These are phyloP conservation scores for Histomonas meleagridis DNA, from an alignment of 208 protist genomes.

Conservation along the genomic window DNA sequence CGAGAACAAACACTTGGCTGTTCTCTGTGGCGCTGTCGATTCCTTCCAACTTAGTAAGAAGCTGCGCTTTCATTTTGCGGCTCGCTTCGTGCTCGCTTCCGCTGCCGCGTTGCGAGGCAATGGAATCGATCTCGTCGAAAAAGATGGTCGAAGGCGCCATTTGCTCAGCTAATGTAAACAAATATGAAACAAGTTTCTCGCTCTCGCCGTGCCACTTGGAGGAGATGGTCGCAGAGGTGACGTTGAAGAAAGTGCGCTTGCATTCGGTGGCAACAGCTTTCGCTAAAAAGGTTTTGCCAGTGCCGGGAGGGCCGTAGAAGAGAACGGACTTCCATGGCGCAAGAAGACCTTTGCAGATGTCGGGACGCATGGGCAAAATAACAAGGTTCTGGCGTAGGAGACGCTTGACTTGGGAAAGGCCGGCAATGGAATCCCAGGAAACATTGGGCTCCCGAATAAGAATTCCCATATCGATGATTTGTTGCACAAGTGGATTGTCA, in stretches of 20 bases:
- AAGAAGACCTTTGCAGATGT: conserved; percentile 49
- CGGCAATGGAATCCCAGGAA: neutral
- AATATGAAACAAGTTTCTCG: conserved; percentile 63
- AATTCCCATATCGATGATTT: conserved; percentile 32
- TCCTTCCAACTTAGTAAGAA: conserved; percentile 51
- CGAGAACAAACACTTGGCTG: conserved; percentile 44
- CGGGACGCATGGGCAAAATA: conserved; percentile 53
- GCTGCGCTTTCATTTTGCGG: conserved; percentile 50
- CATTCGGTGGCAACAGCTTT: conserved; percentile 62
- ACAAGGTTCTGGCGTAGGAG: conserved; percentile 54
- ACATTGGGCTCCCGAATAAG: neutral
- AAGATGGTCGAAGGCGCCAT: conserved; percentile 66
- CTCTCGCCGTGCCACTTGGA: conserved; percentile 64
- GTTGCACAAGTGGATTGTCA: neutral
- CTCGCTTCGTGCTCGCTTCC: conserved; percentile 45
- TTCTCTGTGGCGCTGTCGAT: neutral
- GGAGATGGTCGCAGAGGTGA: conserved; percentile 63
- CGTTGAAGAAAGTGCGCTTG: conserved; percentile 62
- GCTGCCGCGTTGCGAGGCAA: conserved; percentile 40
- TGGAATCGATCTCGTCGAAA: conserved; percentile 60
- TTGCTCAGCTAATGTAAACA: conserved; percentile 63
- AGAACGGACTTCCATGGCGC: conserved; percentile 42
- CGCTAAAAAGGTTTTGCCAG: conserved; percentile 60
- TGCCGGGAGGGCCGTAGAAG: conserved; percentile 46
- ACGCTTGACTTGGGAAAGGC: conserved; percentile 48